These are phyloP conservation scores for Candida insectorum DNA, from an alignment of 805 yeast species.

Conservation along the genomic window DNA sequence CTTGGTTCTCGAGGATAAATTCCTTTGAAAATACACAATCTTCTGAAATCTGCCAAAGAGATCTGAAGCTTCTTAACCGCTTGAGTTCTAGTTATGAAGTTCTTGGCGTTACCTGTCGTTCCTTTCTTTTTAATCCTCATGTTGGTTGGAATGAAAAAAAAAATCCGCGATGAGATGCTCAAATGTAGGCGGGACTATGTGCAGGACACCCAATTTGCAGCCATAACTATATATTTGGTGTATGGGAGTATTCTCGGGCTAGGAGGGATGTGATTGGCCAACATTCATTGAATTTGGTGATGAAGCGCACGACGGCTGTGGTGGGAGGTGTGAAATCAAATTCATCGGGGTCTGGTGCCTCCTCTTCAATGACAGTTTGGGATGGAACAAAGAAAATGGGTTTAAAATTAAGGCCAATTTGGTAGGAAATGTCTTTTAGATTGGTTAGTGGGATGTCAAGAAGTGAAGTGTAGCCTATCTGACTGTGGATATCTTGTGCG, in stretches of 20 bases:
- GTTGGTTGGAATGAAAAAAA: constrained; percentile 6
- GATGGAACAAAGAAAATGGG: constrained; percentile 23
- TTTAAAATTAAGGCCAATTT: constrained; percentile 20
- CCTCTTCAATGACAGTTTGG: neutral
- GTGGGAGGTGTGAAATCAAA: neutral
- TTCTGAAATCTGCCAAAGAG: constrained; percentile 92
- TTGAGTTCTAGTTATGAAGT: constrained; percentile 90
- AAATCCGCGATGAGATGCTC: constrained; percentile 9
- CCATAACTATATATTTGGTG: no score
- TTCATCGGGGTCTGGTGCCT: neutral
- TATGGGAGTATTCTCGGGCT: constrained; percentile 13
- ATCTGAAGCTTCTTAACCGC: constrained; percentile 91
- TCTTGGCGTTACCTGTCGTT: constrained; percentile 83
- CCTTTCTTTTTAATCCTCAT: constrained; percentile 80
- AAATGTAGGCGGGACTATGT: constrained; percentile 3
- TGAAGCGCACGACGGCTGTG: constrained; percentile 8
- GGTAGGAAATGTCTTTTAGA: constrained; percentile 20
- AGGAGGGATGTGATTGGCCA: constrained; percentile 24
- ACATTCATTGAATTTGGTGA: constrained; percentile 24
- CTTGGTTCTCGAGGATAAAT: constrained; percentile 96
- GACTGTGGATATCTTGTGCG: constrained; percentile 3
- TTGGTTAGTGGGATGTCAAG: constrained; percentile 23
- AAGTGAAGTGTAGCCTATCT: constrained; percentile 3
- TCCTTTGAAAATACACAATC: constrained; percentile 96
- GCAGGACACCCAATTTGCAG: no score